Base-by-base conservation (phyloP, 352 stramenopile genomes). In the Phytopythium kandeliae region DNA sequence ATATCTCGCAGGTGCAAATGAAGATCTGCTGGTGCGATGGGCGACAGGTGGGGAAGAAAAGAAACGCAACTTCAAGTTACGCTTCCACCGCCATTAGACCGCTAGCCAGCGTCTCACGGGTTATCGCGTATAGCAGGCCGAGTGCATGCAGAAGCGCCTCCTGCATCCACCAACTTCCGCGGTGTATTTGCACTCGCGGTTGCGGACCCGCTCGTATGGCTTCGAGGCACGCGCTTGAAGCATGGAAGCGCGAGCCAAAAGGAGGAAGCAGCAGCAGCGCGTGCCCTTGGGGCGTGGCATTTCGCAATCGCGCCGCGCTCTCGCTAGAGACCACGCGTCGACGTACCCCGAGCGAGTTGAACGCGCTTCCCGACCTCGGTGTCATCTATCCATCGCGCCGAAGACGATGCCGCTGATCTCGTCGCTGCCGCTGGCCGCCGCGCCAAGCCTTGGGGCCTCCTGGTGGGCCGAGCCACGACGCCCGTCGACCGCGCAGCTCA, bases 371-470 rank as follows among this genome's bases (percentile, higher is more conserved):
- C n/a, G n/a, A n/a, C n/a, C n/a, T n/a, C n/a, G n/a, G n/a, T n/a
- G n/a, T n/a, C n/a, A n/a, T n/a, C n/a, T n/a, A 33, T 10, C 28
- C 28, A 33, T 33, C 28, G 28, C 28, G 28, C 28, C 28, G 28
- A 33, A 5, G 28, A 48, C 30, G 16, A 51, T 52, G 42, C 44
- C 48, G 5, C 61, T 73, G 67, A 47, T 73, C 34, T 56, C 57
- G 8, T 47, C 43, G 62, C 35, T 55, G 33, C 25, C 66, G 57
- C n/a, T 75, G 59, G 36, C 45, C 61, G 36, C 63, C 67, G 46
- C 71, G 56, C 4, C 67, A 53, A 30, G 62, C 51, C 31, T 53
- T 21, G 40, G 40, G 21, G 33, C 15, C 33, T 43, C 33, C 2
- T 53, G 47, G 47, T 53, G 33, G 47, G 9, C 26, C 12, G 59